phyloP scores from a whole-genome alignment of 257 asterid genomes.

The Paulownia fortunei region DNA sequence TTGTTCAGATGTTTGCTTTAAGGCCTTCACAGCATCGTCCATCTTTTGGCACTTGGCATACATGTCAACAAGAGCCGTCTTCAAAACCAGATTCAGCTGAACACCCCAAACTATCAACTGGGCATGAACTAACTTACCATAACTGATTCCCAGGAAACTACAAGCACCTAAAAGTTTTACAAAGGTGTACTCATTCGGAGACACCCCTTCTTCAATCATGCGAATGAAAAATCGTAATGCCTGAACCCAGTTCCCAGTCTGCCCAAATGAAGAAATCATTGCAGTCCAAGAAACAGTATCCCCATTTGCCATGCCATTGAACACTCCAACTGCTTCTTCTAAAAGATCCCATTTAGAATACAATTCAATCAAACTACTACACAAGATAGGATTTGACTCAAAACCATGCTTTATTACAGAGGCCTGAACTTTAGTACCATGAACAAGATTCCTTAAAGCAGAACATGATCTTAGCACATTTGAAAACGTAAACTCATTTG shows the following conservation, averaged over 20 bases:
- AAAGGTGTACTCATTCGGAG: slow-evolving; percentile 45
- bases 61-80: slow-evolving; percentile 42
- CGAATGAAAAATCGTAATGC: slow-evolving; percentile 28
- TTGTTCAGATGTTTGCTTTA: slow-evolving; percentile 37
- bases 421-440: slow-evolving; percentile 34
- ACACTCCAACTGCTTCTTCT: slow-evolving; percentile 35
- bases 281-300: slow-evolving; percentile 47
- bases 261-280: slow-evolving; percentile 41
- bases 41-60: slow-evolving; percentile 36
- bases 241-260: slow-evolving; percentile 30
- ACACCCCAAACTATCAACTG: slow-evolving; percentile 37
- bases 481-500: slow-evolving; percentile 43
- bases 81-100: slow-evolving; percentile 37
- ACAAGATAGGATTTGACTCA: slow-evolving; percentile 31
- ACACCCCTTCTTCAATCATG: slow-evolving; percentile 35
- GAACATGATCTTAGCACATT: slow-evolving; percentile 39
- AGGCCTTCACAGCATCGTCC: slow-evolving; percentile 40
- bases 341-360: slow-evolving; percentile 35
- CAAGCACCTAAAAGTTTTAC: slow-evolving; percentile 38
- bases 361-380: slow-evolving; percentile 41
- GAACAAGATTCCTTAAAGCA: slow-evolving; percentile 17
- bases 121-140: slow-evolving; percentile 34
- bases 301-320: slow-evolving; percentile 25
- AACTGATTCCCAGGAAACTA: slow-evolving; percentile 28
- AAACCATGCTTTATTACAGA: slow-evolving; percentile 40